phyloP scores from a whole-genome alignment of 257 asterid genomes.

The Solanum rostratum region DNA sequence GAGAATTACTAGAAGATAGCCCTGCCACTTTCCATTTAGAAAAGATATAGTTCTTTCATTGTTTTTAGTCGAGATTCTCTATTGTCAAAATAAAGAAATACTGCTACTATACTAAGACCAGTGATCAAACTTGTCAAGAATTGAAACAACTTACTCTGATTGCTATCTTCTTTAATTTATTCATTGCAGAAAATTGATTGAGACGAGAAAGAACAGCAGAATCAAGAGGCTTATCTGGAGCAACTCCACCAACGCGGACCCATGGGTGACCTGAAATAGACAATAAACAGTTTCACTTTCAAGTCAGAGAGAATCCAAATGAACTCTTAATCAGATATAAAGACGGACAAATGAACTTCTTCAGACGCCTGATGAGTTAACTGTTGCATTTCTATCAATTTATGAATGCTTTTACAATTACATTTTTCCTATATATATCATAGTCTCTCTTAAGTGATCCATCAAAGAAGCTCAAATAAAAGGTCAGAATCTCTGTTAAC shows the following conservation, averaged over 20 bases:
- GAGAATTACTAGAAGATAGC: background rate
- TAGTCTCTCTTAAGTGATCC: background rate
- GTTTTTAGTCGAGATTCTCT: background rate
- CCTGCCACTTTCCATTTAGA: background rate
- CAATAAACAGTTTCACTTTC: background rate
- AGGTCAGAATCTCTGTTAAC: background rate
- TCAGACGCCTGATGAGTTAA: background rate
- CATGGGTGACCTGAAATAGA: constrained; percentile 29
- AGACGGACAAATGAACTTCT: background rate
- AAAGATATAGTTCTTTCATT: background rate
- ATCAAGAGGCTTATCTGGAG: constrained; percentile 39
- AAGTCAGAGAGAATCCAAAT: background rate
- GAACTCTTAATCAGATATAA: background rate
- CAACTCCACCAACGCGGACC: constrained; percentile 29
- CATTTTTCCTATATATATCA: background rate
- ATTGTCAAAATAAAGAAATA: background rate
- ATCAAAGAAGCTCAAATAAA: background rate
- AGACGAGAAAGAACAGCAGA: constrained; percentile 32
- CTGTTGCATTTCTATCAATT: background rate
- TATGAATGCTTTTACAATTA: background rate
- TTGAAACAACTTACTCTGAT: constrained; percentile 18
- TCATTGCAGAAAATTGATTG: constrained; percentile 39
- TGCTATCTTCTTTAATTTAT: constrained; percentile 39
- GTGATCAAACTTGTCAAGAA: background rate
- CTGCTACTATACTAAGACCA: background rate